Percentiles rank a stretch among this genome's conserved stretches.
phyloP scores from a whole-genome alignment of 352 stramenopile species.

The Phytopythium oedochilum region DNA sequence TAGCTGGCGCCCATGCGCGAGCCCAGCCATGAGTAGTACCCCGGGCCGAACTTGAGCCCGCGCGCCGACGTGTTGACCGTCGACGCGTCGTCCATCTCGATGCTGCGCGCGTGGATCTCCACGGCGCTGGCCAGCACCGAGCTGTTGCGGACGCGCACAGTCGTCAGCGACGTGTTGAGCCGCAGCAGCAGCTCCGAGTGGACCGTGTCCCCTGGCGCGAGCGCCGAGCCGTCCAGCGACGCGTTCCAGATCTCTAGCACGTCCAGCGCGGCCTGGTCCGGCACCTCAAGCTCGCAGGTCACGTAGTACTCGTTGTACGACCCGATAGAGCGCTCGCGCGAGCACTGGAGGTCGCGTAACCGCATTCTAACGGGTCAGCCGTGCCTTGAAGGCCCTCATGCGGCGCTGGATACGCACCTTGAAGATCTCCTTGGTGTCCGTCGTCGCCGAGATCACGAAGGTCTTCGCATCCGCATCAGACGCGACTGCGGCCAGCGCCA shows the following conservation, averaged over 20 bases:
- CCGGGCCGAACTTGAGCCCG: slow-evolving; percentile 77
- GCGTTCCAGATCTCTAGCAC: slow-evolving; percentile 41
- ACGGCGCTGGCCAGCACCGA: slow-evolving; percentile 54
- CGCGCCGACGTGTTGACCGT: slow-evolving; percentile 48
- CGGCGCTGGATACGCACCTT: neutral
- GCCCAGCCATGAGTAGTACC: slow-evolving; percentile 67
- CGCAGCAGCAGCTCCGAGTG: slow-evolving; percentile 50
- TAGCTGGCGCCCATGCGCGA: slow-evolving; percentile 62
- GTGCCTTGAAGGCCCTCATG: no score
- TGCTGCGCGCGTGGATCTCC: slow-evolving; percentile 35
- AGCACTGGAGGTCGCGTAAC: slow-evolving; percentile 31
- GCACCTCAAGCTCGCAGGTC: slow-evolving; percentile 43
- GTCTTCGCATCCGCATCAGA: neutral
- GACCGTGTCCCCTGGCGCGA: slow-evolving; percentile 30
- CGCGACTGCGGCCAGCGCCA: neutral
- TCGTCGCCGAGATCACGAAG: slow-evolving; percentile 1
- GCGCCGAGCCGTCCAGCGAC: slow-evolving; percentile 29
- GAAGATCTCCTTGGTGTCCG: slow-evolving; percentile 11
- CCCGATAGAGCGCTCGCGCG: slow-evolving; percentile 51
- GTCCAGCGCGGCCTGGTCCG: slow-evolving; percentile 19
- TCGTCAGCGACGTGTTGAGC: slow-evolving; percentile 26
- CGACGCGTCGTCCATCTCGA: slow-evolving; percentile 40
- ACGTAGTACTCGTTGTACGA: slow-evolving; percentile 86
- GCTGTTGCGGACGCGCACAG: slow-evolving; percentile 42
- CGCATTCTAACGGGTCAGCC: neutral